These are phyloP conservation scores for Fusarium foetens DNA, from an alignment of 2,329 filamentous ascomycete genomes.

Conservation along the genomic window DNA sequence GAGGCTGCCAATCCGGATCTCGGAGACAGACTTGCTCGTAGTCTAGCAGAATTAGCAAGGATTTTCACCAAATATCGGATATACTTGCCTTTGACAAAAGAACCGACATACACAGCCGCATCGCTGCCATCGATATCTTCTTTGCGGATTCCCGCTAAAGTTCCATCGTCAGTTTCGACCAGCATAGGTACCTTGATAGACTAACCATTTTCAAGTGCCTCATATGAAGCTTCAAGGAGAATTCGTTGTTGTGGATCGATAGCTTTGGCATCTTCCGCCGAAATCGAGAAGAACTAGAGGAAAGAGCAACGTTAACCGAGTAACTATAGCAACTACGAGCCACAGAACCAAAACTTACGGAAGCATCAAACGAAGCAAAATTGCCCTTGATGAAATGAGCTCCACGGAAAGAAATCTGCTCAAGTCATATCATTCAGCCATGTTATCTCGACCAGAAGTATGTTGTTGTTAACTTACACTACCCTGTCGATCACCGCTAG, in stretches of 20 bases:
- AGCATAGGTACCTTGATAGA: background rate
- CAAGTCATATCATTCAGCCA: conserved; percentile 18
- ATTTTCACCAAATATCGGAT: background rate
- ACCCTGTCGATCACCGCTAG: conserved; percentile 59
- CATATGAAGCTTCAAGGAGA: conserved; percentile 61
- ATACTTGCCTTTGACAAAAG: conserved; percentile 59
- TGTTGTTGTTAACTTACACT: conserved; percentile 51
- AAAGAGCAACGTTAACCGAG: conserved; percentile 1
- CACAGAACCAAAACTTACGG: conserved; percentile 50
- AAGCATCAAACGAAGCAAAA: conserved; percentile 60
- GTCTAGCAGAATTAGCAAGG: conserved; percentile 48
- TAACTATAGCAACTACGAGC: background rate
- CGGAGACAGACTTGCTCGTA: conserved; percentile 62
- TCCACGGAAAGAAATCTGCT: conserved; percentile 58
- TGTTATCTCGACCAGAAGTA: background rate
- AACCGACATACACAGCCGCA: conserved; percentile 61
- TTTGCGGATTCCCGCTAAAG: conserved; percentile 56
- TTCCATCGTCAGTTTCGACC: background rate
- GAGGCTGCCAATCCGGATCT: conserved; percentile 61
- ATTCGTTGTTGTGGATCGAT: conserved; percentile 66
- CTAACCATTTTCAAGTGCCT: conserved; percentile 61
- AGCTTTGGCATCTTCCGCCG: conserved; percentile 61
- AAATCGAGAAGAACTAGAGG: conserved; percentile 62
- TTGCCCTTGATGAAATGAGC: conserved; percentile 63
- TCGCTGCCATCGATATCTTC: conserved; percentile 57